phyloP scores from a whole-genome alignment of 2,329 filamentous ascomycete genomes.

The Paecilomyces variotii region DNA sequence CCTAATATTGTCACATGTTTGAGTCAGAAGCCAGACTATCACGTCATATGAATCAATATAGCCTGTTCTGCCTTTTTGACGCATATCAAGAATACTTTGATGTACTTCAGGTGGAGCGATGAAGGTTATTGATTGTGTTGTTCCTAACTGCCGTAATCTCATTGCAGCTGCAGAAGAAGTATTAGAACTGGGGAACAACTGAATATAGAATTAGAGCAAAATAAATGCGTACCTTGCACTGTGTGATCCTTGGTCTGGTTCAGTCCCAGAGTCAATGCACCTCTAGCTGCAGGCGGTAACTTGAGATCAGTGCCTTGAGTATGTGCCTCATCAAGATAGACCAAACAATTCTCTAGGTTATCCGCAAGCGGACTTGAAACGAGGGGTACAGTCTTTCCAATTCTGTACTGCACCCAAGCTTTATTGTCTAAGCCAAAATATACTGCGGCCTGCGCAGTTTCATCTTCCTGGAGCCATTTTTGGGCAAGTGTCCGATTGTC shows the following conservation, averaged over 20 bases:
- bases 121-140: slow-evolving; percentile 48
- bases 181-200: slow-evolving; percentile 2
- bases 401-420: slow-evolving; percentile 38
- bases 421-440: slow-evolving; percentile 46
- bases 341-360: slow-evolving; percentile 44
- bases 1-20: slow-evolving; percentile 54
- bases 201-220: not conserved
- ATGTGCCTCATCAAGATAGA: slow-evolving; percentile 56
- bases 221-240: slow-evolving; percentile 45
- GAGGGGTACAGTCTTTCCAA: slow-evolving; percentile 35
- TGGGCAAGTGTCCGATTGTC: slow-evolving; percentile 44
- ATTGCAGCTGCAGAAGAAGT: slow-evolving; percentile 47
- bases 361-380: slow-evolving; percentile 49
- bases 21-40: slow-evolving; percentile 55
- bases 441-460: slow-evolving; percentile 41
- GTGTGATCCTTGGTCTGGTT: slow-evolving; percentile 54
- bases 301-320: slow-evolving; percentile 55
- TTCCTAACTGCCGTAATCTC: slow-evolving; percentile 52
- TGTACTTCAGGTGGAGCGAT: slow-evolving; percentile 54
- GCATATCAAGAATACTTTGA: slow-evolving; percentile 49
- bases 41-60: slow-evolving; percentile 44
- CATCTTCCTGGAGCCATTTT: slow-evolving; percentile 45
- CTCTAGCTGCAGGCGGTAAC: slow-evolving; percentile 40
- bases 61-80: slow-evolving; percentile 18
- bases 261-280: slow-evolving; percentile 49